A percentile compares a stretch with the other conserved stretches of the same genome.
Conservation (phyloP, 2,329 filamentous ascomycete species). For the Cercospora sojina region DNA sequence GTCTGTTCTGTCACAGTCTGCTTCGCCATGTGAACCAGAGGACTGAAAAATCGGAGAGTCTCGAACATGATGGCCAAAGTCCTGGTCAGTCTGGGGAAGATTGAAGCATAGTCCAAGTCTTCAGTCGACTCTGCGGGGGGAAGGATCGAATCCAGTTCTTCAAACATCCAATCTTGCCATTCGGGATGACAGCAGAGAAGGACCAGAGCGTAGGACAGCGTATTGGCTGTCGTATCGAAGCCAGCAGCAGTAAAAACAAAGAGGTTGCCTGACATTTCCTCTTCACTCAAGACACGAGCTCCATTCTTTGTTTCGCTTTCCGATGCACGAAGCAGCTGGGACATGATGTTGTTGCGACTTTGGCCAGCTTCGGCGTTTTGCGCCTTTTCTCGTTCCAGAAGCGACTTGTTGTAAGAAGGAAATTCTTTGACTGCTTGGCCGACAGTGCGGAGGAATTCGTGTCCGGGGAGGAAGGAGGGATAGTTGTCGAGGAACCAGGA, state of each 20-base stretch:
- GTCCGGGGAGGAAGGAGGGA: conserved; percentile 28
- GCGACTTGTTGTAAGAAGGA: conserved; percentile 26
- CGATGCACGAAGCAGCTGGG: conserved; percentile 31
- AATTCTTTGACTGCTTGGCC: conserved; percentile 32
- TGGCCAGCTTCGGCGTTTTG: conserved; percentile 15
- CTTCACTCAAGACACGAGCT: conserved; percentile 36
- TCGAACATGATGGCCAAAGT: conserved; percentile 54
- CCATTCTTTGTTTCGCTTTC: conserved; percentile 20
- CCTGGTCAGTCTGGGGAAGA: conserved; percentile 48
- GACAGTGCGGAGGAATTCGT: conserved; percentile 21
- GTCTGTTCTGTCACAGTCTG: conserved; percentile 35
- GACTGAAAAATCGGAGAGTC: conserved; percentile 46
- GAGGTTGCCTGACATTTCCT: conserved; percentile 48
- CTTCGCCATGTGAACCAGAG: conserved; percentile 41
- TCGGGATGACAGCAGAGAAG: conserved; percentile 49
- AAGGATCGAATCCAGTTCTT: conserved; percentile 48
- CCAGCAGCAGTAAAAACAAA: conserved; percentile 51
- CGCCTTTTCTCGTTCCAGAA: conserved; percentile 29
- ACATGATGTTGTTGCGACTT: conserved; percentile 33
- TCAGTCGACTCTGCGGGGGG: conserved; percentile 25
- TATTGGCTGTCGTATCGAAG: conserved; percentile 53
- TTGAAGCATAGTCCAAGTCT: conserved; percentile 44
- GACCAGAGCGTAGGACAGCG: conserved; percentile 51
- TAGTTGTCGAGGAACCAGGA: conserved; percentile 30
- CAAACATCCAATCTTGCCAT: conserved; percentile 54